These are phyloP conservation scores for Didymella pomorum DNA, from an alignment of 2,329 filamentous ascomycete genomes.

Conservation along the genomic window DNA sequence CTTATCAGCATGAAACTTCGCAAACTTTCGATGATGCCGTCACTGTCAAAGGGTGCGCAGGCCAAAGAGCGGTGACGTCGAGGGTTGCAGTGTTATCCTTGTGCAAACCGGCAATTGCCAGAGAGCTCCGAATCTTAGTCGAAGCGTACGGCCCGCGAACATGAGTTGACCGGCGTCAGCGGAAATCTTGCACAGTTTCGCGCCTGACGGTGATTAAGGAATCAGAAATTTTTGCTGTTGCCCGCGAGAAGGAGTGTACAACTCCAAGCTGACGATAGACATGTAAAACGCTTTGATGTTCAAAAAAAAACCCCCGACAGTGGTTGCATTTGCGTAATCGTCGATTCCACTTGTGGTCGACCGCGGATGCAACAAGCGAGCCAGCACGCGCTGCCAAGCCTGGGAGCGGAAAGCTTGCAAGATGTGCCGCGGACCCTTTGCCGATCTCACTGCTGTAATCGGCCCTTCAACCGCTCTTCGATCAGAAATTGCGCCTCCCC, in stretches of 20 bases:
- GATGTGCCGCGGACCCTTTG: conserved; percentile 5
- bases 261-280: neutral
- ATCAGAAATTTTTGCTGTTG: neutral
- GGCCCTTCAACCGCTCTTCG: conserved; percentile 25
- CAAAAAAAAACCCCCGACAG: too few relatives aligned
- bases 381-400: conserved; percentile 7
- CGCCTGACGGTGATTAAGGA: neutral
- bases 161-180: conserved; percentile 5
- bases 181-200: conserved; percentile 6
- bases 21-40: neutral
- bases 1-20: neutral
- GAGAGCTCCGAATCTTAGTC: conserved; percentile 1
- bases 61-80: conserved; percentile 14
- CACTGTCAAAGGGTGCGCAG: neutral
- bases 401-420: conserved; percentile 15
- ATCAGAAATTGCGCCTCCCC: conserved; percentile 22
- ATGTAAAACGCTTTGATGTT: neutral
- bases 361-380: conserved; percentile 8
- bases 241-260: neutral
- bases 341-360: neutral
- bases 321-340: neutral
- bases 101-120: conserved; percentile 1
- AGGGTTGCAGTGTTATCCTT: neutral
- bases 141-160: neutral
- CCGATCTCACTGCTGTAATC: conserved; percentile 17